Evolutionary conservation across 129 eudicot genomes (phyloP).

Genomic region (Flaveria linearis): DNA sequence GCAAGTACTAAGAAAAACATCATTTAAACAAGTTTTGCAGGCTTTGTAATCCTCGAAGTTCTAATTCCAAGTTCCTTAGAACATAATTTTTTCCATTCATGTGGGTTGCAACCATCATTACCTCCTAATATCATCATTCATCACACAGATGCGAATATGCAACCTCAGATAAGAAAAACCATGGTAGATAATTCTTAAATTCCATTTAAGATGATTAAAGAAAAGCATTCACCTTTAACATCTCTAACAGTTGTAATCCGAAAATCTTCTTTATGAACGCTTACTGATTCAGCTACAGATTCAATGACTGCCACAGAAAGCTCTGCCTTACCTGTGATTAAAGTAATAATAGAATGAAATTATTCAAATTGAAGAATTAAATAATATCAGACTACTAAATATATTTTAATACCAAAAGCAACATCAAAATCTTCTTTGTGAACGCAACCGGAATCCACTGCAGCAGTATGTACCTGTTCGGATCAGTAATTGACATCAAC

Average conservation of each 20-base stretch:
- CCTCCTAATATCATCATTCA: constrained; percentile 24
- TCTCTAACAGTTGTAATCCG: constrained; percentile 30
- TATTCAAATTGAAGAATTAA: neutral
- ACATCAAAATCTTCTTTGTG: too few relatives aligned
- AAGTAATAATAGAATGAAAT: neutral
- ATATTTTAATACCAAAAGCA: too few relatives aligned
- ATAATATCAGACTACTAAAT: neutral
- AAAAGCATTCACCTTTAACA: constrained; percentile 34
- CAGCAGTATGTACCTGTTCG: too few relatives aligned
- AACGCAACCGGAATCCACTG: too few relatives aligned
- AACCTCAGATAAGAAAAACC: neutral
- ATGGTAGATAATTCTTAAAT: neutral
- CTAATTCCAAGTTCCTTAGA: constrained; percentile 62
- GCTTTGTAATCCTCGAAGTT: constrained; percentile 51
- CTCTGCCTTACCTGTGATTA: constrained; percentile 28
- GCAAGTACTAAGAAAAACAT: neutral
- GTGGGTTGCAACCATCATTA: constrained; percentile 34
- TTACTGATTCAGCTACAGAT: constrained; percentile 35
- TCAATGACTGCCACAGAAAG: constrained; percentile 37
- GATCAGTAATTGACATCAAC: too few relatives aligned
- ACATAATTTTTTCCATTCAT: constrained; percentile 57
- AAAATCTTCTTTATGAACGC: constrained; percentile 24
- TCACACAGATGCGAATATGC: neutral
- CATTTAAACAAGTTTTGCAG: constrained; percentile 40
- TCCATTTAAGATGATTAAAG: neutral